A percentile compares a stretch with the other conserved stretches of the same genome.
These are phyloP conservation scores for Cornus florida DNA, from an alignment of 148 eudicot genomes.

Conservation along the genomic window DNA sequence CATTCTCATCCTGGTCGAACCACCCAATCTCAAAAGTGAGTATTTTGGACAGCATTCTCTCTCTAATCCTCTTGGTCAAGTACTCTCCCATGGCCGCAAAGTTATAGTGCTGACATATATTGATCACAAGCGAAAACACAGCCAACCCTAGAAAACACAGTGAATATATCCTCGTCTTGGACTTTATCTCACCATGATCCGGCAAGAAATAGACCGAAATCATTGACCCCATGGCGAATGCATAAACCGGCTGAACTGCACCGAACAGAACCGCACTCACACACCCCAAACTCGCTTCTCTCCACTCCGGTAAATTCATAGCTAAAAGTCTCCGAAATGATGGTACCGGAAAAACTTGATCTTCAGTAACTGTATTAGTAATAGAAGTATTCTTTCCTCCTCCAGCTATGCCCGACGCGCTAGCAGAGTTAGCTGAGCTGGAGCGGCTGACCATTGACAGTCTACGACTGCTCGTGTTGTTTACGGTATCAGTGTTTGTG, in stretches of 20 bases:
- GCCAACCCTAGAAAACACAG: conserved; percentile 66
- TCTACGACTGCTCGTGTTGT: conserved; percentile 42
- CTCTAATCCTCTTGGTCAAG: conserved; percentile 78
- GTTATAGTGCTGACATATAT: conserved; percentile 61
- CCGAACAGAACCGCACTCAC: conserved; percentile 60
- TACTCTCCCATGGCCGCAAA: conserved; percentile 90
- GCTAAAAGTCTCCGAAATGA: conserved; percentile 67
- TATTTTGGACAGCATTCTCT: conserved; percentile 69
- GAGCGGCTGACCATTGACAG: conserved; percentile 48
- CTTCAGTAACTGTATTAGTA: neutral
- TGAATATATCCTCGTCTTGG: conserved; percentile 47
- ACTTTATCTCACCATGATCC: conserved; percentile 55
- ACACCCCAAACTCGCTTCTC: conserved; percentile 60
- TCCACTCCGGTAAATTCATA: conserved; percentile 80
- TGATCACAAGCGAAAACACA: conserved; percentile 52
- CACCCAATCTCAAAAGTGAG: conserved; percentile 86
- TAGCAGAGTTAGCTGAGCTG: conserved; percentile 46
- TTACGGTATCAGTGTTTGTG: conserved; percentile 21
- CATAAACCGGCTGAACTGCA: conserved; percentile 68
- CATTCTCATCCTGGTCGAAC: conserved; percentile 81
- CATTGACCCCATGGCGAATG: conserved; percentile 77
- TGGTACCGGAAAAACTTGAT: conserved; percentile 34
- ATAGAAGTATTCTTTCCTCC: neutral
- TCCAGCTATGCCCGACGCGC: neutral
- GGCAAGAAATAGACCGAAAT: conserved; percentile 62